Evolutionary conservation across 768 basidiomycete species (phyloP), one percentile per base, ranked within the genome.

Genomic region (Leccinum boreale): DNA sequence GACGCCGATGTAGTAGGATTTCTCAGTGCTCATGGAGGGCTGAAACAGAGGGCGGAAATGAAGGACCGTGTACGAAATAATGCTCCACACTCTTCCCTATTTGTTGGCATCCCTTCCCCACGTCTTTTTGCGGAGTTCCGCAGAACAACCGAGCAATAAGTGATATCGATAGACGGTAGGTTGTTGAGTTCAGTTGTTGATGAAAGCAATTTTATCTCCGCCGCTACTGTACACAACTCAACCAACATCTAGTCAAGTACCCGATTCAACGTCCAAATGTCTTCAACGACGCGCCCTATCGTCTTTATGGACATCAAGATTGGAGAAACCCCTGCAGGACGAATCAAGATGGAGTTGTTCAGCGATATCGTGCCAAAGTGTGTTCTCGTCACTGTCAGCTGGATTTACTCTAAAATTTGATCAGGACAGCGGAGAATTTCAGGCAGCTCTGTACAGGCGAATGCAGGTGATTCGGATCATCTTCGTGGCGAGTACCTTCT

Each of bases 291-390:
- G 3, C 84, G 96, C 17, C 96, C 97, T 0, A 78, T 99, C 49
- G 94, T 97, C 56, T 99, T 99, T 73, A 95, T 99, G 86, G 97
- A 99, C 70, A 79, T 98, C 59, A 85, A 90, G 50, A 98, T 99
- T 50, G 97, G 97, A 46, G 96, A 98, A 76, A 98, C 94, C 0
- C 92, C 92, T 31, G 93, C 93, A 3, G 96, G 95, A 15, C 78
- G 97, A 31, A 80, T 99, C 64, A 98, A 98, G 77, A 96, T 99
- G 87, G 96, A 99, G 73, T 78, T 99, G 17, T 98, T 96, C 75
- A 91, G 88, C 58, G 97, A 99, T 68, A 86, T 96, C 55, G 93
- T 91, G 2, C 96, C 97, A 53, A 97, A 94, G 94, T 96, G 50
- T 58, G 88, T 57, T 26, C 31, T 42, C 23, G 1, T 0, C 21